These are phyloP conservation scores for Glycine latifolia DNA, from an alignment of 306 rosid species.

Conservation along the genomic window DNA sequence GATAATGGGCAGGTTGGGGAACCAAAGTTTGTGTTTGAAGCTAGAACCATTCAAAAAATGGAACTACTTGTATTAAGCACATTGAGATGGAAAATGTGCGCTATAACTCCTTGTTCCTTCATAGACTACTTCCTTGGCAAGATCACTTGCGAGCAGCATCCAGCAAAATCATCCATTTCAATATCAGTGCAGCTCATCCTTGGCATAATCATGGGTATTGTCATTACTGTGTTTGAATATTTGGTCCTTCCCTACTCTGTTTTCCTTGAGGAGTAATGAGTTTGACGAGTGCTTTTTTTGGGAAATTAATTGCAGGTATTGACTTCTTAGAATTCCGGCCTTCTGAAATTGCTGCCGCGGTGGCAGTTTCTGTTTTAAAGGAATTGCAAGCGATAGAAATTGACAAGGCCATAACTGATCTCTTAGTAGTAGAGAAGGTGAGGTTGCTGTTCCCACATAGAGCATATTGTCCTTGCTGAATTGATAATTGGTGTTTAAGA, in stretches of 20 bases:
- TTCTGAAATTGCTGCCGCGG: constrained; percentile 91
- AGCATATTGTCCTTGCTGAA: constrained; percentile 30
- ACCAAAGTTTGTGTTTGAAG: constrained; percentile 80
- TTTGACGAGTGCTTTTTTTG: constrained; percentile 51
- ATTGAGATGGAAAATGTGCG: constrained; percentile 85
- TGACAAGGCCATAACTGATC: constrained; percentile 61
- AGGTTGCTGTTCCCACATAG: constrained; percentile 44
- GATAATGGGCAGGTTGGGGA: constrained; percentile 72
- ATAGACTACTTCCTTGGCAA: constrained; percentile 77
- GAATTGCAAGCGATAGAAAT: constrained; percentile 61
- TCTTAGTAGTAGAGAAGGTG: constrained; percentile 75
- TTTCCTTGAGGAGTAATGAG: constrained; percentile 55
- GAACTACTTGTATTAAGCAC: constrained; percentile 79
- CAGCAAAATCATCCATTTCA: constrained; percentile 44
- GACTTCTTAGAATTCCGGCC: constrained; percentile 94
- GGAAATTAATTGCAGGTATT: constrained; percentile 76
- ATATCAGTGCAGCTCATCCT: constrained; percentile 73
- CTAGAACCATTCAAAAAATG: constrained; percentile 78
- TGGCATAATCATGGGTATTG: constrained; percentile 70
- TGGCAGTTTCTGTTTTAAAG: constrained; percentile 69
- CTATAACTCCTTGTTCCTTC: constrained; percentile 81
- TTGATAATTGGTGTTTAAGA: constrained; percentile 32
- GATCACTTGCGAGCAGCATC: constrained; percentile 52
- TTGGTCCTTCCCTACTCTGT: constrained; percentile 32
- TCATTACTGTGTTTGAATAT: constrained; percentile 41